Base-by-base conservation (phyloP, 306 rosid species). In the Glycyrrhiza uralensis region DNA sequence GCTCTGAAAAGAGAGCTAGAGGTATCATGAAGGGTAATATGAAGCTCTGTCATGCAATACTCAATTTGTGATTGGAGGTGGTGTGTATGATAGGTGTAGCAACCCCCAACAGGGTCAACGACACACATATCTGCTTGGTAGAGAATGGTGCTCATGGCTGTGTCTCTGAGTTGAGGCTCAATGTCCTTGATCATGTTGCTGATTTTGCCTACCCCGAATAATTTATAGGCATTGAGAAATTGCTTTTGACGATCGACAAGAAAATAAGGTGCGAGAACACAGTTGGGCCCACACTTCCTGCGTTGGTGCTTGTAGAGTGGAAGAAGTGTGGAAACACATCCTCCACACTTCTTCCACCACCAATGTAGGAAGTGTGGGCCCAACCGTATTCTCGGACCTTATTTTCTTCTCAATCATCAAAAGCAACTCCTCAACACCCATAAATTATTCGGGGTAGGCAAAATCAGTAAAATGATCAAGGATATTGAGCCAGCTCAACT, bases 191-290 rank as follows among this genome's bases (percentile, higher is more conserved):
- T 72, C 70, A 83, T 75, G 24, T 83, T 87, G 15, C 79, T 85
- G 39, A 93, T 87, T 75, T 84, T 89, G 29, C 92, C 85, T 1
- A 93, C 97, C 0, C 98, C 98, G 3, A 93, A 93, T 23, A 90
- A 64, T 66, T 86, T 87, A 61, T 87, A 93, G 2, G 93, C 93
- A 42, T 87, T 85, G 1, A 80, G 73, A 61, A 90, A 90, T 55
- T 90, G 91, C 0, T 69, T 76, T 12, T 78, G 89, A 12, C 78
- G 80, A 69, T 84, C 80, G 83, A 78, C 93, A 26, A 93, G 89
- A 18, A 90, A 90, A 33, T 76, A 90, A 6, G 96, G 93, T 23
- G 96, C 91, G 3, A 90, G 84, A 26, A 82, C 55, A 76, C 96
- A 90, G 68, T 90, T 86, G 0, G 96, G 81, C 0, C 88, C 86